These are phyloP conservation scores for Litchi chinensis DNA, from an alignment of 345 rosid genomes.

Conservation along the genomic window DNA sequence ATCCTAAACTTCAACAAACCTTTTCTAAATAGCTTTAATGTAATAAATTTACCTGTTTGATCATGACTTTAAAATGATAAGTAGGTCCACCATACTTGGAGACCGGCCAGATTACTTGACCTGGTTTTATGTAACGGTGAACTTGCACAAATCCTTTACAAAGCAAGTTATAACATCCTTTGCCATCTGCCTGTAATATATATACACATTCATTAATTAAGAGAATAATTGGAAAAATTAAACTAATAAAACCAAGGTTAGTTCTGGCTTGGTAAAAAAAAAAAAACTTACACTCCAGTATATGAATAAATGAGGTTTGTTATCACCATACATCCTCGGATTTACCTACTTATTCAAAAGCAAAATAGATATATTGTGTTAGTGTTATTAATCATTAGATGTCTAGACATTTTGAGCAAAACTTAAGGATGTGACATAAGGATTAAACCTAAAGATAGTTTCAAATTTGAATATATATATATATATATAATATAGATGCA, in stretches of 20 bases:
- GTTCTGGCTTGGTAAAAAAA: too few species aligned
- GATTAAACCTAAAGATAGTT: too few species aligned
- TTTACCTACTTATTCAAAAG: background rate
- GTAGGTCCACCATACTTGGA: conserved; percentile 9
- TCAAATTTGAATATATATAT: too few species aligned
- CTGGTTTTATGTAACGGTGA: background rate
- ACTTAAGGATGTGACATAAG: too few species aligned
- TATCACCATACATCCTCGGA: background rate
- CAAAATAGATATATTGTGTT: background rate
- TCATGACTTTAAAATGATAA: background rate
- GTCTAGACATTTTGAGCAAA: too few species aligned
- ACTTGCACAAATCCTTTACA: conserved; percentile 11
- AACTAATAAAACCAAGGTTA: too few species aligned
- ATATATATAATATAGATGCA: too few species aligned
- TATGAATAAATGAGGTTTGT: background rate
- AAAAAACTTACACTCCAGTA: conserved; percentile 8
- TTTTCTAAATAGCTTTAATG: too few species aligned
- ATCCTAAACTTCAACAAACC: too few species aligned
- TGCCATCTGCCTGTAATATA: background rate
- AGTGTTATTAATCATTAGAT: too few species aligned
- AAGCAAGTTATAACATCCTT: background rate
- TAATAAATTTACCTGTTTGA: background rate
- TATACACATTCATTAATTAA: too few species aligned
- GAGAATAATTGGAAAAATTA: too few species aligned
- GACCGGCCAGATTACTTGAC: background rate